Evolutionary conservation across 345 rosid species (phyloP).

Genomic region (Moricandia arvensis): DNA sequence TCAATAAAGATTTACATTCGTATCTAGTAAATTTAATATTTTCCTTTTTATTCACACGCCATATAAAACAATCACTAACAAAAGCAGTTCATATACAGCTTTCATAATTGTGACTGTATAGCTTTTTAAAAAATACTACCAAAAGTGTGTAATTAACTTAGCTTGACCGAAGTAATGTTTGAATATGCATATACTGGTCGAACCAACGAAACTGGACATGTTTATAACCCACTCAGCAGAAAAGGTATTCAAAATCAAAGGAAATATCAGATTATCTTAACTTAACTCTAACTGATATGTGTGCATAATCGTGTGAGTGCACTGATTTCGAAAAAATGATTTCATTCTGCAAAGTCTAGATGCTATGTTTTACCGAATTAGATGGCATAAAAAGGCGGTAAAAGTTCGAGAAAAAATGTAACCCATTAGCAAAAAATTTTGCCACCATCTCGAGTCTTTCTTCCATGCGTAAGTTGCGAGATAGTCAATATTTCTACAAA

Average conservation of each 20-base stretch:
- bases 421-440: background rate
- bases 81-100: constrained; percentile 21
- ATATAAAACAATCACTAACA: background rate
- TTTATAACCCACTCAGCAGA: background rate
- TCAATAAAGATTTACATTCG: constrained; percentile 19
- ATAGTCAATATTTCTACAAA: background rate
- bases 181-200: background rate
- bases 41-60: constrained; percentile 27
- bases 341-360: background rate
- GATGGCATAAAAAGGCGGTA: background rate
- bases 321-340: background rate
- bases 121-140: background rate
- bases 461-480: background rate
- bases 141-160: constrained; percentile 10
- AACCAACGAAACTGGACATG: background rate
- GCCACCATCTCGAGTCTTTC: background rate
- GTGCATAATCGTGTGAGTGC: background rate
- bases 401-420: background rate
- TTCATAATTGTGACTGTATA: constrained; percentile 1
- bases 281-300: background rate
- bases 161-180: background rate
- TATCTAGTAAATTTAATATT: background rate
- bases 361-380: background rate
- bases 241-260: background rate
- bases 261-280: background rate